These are phyloP conservation scores for Irpex rosettiformis DNA, from an alignment of 1,284 basidiomycete species.

Conservation along the genomic window DNA sequence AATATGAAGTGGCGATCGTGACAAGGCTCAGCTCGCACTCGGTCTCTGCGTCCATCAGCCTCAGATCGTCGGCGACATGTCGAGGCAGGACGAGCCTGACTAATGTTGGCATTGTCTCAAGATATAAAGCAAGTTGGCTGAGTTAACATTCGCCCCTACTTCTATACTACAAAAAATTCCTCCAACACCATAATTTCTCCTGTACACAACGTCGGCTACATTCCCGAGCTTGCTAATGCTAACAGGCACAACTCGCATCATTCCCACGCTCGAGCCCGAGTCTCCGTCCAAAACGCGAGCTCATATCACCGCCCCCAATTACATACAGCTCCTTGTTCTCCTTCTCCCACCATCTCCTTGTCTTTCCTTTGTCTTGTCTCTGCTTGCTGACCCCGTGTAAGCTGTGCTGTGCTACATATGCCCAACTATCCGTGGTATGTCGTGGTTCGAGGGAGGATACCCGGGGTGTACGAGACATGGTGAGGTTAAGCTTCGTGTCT, in stretches of 20 bases:
- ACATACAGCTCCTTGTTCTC: neutral
- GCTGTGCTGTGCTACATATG: slow-evolving; percentile 35
- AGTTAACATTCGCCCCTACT: too few relatives aligned
- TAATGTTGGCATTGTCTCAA: too few relatives aligned
- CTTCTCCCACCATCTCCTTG: neutral
- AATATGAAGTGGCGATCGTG: neutral
- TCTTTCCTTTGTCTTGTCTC: neutral
- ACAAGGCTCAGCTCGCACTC: too few relatives aligned
- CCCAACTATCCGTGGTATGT: slow-evolving; percentile 40
- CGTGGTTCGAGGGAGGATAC: slow-evolving; percentile 40
- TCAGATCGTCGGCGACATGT: too few relatives aligned
- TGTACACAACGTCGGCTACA: too few relatives aligned
- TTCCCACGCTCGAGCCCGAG: neutral
- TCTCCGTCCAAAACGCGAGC: neutral
- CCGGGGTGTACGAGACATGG: slow-evolving; percentile 47
- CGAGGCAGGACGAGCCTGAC: too few relatives aligned
- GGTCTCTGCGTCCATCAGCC: too few relatives aligned
- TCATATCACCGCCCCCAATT: neutral
- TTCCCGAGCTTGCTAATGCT: too few relatives aligned
- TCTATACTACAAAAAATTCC: too few relatives aligned
- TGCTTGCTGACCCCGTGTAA: neutral
- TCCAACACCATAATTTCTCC: too few relatives aligned
- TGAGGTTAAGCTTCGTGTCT: slow-evolving; percentile 25
- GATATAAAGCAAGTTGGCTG: too few relatives aligned
- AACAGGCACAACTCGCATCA: too few relatives aligned